phyloP scores from a whole-genome alignment of 2,329 filamentous ascomycete genomes.

The Alternaria arborescens region DNA sequence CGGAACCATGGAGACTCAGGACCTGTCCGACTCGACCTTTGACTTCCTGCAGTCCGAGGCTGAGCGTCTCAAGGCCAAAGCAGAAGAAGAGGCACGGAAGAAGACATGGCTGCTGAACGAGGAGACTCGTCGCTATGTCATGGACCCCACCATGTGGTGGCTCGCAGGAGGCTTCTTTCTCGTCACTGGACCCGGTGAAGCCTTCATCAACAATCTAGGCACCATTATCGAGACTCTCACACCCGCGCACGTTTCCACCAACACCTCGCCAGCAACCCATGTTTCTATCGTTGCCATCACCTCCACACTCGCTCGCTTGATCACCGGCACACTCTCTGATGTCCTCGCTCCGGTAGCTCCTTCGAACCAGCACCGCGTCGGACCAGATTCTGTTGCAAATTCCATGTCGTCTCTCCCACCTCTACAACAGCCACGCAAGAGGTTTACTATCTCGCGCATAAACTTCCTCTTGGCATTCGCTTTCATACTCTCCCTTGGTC shows the following conservation, averaged over 20 bases:
- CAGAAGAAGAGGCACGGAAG: conserved; percentile 70
- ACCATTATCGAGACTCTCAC: conserved; percentile 90
- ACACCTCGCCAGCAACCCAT: conserved; percentile 80
- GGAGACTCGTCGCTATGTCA: conserved; percentile 84
- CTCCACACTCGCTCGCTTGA: conserved; percentile 87
- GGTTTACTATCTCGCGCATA: conserved; percentile 76
- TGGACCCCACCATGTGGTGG: conserved; percentile 94
- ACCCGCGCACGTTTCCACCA: conserved; percentile 63
- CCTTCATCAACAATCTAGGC: conserved; percentile 96
- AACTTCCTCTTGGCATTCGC: conserved; percentile 80
- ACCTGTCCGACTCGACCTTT: conserved; percentile 58
- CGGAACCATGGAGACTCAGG: conserved; percentile 65
- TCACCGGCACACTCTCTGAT: conserved; percentile 89
- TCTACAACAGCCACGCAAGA: conserved; percentile 28
- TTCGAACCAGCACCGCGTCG: conserved; percentile 66
- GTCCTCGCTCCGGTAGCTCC: conserved; percentile 70
- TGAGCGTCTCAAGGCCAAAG: conserved; percentile 56
- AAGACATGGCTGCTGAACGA: conserved; percentile 92
- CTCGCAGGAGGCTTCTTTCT: conserved; percentile 91
- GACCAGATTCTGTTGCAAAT: conserved; percentile 54
- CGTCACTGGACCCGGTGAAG: conserved; percentile 93
- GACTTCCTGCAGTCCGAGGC: conserved; percentile 56
- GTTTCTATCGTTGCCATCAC: conserved; percentile 92
- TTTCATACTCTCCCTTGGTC: conserved; percentile 82
- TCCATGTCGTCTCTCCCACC: conserved; percentile 49